Evolutionary conservation across 768 basidiomycete genomes (phyloP), one percentile per base, ranked within the genome.

Genomic region (Termitomyces sp.): DNA sequence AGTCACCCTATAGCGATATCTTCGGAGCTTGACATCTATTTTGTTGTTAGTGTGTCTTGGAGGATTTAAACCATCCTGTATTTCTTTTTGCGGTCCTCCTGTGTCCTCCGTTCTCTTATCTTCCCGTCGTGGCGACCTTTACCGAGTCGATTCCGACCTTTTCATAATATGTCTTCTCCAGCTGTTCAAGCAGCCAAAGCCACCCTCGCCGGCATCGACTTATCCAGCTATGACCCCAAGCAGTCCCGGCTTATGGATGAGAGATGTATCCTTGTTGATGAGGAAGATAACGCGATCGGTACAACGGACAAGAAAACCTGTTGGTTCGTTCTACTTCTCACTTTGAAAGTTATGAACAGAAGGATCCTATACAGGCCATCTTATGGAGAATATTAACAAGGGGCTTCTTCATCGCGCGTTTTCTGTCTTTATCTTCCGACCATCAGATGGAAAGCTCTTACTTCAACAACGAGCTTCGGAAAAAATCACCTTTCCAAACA

Each of bases 401-500:
- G 96, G 96, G 14, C 83, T 98, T 46, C 86, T 99, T 31, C 97
- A 99, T 74, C 90, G 97, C 45, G 97, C 97, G 17, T 99, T 99
- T 80, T 98, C 96, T 61, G 96, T 89, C 40, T 98, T 99, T 74
- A 84, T 98, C 65, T 99, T 98, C 81, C 82, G 94, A 42, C 97
- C 97, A 3, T 86, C 86, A 12, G 94, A 98, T 73, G 97, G 97
- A 50, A 92, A 89, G 73, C 83, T 99, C 17, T 81, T 99, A 32
- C 83, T 99, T 49, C 97, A 99, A 73, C 94, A 94, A 74, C 86
- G 97, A 42, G 97, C 97, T 20, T 81, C 88, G n/a, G 95, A 96
- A 78, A 99, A 99, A 81, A 99, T 99, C 71, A 99, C 97, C 7
- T 99, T 99, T 79, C 97, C 97, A 5, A 84, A 92, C 68, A 95